These are phyloP conservation scores for Xylariaceae sp. DNA, from an alignment of 2,329 filamentous ascomycete species.

Conservation along the genomic window DNA sequence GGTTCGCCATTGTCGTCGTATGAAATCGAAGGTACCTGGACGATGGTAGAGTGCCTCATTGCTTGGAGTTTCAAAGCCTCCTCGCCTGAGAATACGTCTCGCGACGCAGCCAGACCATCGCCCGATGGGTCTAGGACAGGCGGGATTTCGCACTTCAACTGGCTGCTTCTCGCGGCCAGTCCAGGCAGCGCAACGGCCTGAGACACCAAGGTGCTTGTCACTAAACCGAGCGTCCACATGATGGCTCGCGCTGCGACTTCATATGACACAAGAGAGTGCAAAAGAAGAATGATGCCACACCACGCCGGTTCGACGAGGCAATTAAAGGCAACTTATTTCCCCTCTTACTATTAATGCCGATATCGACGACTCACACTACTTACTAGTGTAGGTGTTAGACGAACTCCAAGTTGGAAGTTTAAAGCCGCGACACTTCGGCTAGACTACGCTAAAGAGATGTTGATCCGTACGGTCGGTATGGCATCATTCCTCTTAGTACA, in stretches of 20 bases:
- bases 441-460: not conserved
- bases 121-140: constrained; percentile 27
- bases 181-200: constrained; percentile 17
- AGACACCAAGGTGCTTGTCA: constrained; percentile 20
- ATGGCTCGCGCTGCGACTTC: constrained; percentile 15
- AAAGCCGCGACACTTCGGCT: not conserved
- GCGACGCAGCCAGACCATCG: constrained; percentile 32
- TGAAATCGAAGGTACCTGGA: constrained; percentile 51
- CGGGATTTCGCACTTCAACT: constrained; percentile 33
- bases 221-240: constrained; percentile 21
- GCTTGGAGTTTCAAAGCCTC: constrained; percentile 35
- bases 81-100: constrained; percentile 29
- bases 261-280: not conserved
- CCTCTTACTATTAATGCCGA: not conserved
- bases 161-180: constrained; percentile 5
- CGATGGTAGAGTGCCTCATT: constrained; percentile 41
- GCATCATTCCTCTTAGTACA: not conserved
- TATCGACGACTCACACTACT: not conserved
- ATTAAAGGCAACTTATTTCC: not conserved
- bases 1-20: constrained; percentile 54
- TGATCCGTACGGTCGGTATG: not conserved
- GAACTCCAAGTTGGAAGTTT: not conserved
- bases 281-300: not conserved
- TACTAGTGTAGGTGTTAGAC: not conserved
- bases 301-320: not conserved